Conservation (phyloP, 2,329 filamentous ascomycete genomes). For the Diaporthe eres region DNA sequence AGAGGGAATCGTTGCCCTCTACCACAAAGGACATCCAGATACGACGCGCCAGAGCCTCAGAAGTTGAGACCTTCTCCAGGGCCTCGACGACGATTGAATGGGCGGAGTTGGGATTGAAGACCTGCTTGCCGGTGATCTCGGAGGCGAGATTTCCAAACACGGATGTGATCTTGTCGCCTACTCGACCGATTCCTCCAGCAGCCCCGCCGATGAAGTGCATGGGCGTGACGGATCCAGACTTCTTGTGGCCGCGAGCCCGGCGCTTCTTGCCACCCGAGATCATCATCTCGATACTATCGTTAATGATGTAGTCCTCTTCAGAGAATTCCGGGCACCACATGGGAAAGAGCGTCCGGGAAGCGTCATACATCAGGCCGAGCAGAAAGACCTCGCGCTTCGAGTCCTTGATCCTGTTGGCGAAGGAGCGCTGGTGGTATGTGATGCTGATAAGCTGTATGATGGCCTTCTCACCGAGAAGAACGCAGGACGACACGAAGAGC, state of each 20-base stretch:
- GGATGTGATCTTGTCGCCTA: constrained; percentile 94
- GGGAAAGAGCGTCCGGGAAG: constrained; percentile 89
- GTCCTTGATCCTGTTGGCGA: constrained; percentile 85
- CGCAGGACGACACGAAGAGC: constrained; percentile 75
- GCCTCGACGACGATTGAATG: constrained; percentile 93
- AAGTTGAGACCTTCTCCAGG: constrained; percentile 84
- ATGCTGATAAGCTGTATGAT: constrained; percentile 88
- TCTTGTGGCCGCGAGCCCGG: constrained; percentile 53
- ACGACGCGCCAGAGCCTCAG: constrained; percentile 92
- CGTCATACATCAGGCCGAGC: constrained; percentile 88
- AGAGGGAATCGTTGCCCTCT: constrained; percentile 86
- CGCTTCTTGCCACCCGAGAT: constrained; percentile 66
- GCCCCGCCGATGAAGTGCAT: constrained; percentile 80
- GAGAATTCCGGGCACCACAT: constrained; percentile 92
- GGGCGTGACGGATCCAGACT: constrained; percentile 77
- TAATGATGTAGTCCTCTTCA: constrained; percentile 93
- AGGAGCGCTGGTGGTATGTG: constrained; percentile 87
- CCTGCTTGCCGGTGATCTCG: constrained; percentile 94
- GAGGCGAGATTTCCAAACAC: constrained; percentile 94
- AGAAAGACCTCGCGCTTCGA: constrained; percentile 90
- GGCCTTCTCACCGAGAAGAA: constrained; percentile 83
- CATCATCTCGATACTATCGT: constrained; percentile 82
- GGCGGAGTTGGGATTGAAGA: constrained; percentile 92
- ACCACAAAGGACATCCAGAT: constrained; percentile 99
- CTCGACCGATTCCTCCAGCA: constrained; percentile 76